A percentile compares a stretch with the other conserved stretches of the same genome.
These are phyloP conservation scores for Rhodosporidiobolus sp. DNA, from an alignment of 768 basidiomycete genomes.

Conservation along the genomic window DNA sequence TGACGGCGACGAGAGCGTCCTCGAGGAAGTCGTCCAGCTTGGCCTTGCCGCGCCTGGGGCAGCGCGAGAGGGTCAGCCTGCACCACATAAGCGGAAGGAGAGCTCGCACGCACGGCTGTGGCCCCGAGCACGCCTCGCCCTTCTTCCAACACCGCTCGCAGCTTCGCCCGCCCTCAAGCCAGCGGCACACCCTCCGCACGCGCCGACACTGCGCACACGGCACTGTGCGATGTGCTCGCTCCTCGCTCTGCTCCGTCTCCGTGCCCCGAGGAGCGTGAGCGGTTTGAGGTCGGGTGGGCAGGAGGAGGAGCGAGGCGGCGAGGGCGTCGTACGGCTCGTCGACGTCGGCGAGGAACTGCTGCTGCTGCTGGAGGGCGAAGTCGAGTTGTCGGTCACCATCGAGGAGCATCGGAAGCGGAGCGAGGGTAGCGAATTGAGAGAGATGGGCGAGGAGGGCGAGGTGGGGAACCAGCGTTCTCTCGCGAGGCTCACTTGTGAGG, in stretches of 20 bases:
- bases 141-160: background rate
- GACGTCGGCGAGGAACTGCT: background rate
- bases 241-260: background rate
- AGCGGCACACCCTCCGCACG: background rate
- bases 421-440: no score
- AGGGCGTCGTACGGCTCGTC: background rate
- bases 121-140: background rate
- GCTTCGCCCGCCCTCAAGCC: background rate
- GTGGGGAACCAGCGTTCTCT: no score
- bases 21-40: background rate
- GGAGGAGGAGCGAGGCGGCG: background rate
- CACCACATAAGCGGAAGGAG: background rate
- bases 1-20: background rate
- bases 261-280: background rate
- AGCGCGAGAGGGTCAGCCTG: background rate
- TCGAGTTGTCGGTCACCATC: no score
- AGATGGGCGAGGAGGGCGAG: no score
- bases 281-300: background rate
- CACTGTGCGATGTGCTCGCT: background rate
- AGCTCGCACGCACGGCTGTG: background rate
- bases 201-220: background rate
- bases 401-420: no score
- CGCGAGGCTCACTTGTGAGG: no score
- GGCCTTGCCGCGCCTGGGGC: background rate
- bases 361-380: no score